Evolutionary conservation across 176 grass and related monocot genomes (phyloP), one percentile per base, ranked within the genome.

Genomic region (Musa acuminata): DNA sequence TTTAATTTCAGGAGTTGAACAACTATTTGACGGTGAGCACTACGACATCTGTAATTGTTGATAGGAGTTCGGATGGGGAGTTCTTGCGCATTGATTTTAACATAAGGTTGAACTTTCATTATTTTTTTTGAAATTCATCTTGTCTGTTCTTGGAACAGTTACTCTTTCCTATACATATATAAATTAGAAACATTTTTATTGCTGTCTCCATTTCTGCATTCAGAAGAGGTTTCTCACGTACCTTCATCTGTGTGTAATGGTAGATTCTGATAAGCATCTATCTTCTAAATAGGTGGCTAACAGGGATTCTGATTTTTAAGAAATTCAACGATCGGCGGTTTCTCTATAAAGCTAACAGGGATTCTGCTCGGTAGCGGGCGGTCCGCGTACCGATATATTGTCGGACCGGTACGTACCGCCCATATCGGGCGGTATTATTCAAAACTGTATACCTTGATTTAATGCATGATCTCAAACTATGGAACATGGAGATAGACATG

Each of bases 61-160:
- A 99, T 83, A 89, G 84, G 86, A 99, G 95, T 87, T 83, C 82
- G 80, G 91, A 99, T 85, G 83, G 70, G 16, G 95, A 99, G 58
- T 99, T 99, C 72, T 83, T 99, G 85, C 86, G 91, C 25, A 94
- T 99, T 80, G 90, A 91, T 81, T 99, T 99, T 87, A 94, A 99
- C 70, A 79, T 94, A 60, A 99, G 95, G 91, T 94, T 64, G 11
- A 9, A 14, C 17, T 49, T 14, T 64, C 20, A n/a, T 70, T 9
- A 10, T 2, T 21, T 11, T 3, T 19, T 50, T 11, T 11, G 7
- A 70, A 70, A 11, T 43, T 43, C 3, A 43, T 43, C 35, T 43
- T 43, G 35, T 43, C 4, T 43, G 3, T 43, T 43, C 3, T 43
- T 43, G 35, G 35, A 43, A 6, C 35, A 6, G 4, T 43, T 43